Base-by-base conservation (phyloP, 768 basidiomycete genomes). In the Calocybe indica region DNA sequence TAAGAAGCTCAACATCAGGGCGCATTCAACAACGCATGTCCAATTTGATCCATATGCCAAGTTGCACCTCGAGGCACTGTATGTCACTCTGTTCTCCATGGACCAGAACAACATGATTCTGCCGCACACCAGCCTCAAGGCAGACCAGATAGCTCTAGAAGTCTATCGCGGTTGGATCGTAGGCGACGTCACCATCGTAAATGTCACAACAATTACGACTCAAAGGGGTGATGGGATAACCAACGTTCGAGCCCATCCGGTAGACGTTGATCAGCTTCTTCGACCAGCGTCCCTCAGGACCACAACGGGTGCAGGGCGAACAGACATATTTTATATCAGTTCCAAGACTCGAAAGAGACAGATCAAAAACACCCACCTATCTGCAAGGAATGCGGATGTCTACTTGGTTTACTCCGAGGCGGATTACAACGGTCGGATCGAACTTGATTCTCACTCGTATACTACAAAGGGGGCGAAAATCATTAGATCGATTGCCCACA, bases 121-220 rank as follows among this genome's bases (percentile, higher is more conserved):
- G 12, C 70, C 76, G 5, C 62, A 63, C 50, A 55, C 65, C 30
- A 62, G 66, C 47, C 52, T 83, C 41, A 68, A 60, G 15, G 67
- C 77, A 5, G 60, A 69, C 33, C 51, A 62, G 10, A 52, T 74
- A 50, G 49, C 57, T n/a, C 61, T 80, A 30, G 75, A 79, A 55
- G 62, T 78, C 3, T 71, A 60, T 53, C 63, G 73, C 37, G 82
- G 80, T 15, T 83, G 77, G 74, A 72, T 83, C 42, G 78, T 79
- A n/a, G 80, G 82, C 22, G 77, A 78, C 44, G 71, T 72, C 37
- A 60, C 74, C n/a, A 62, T 78, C 52, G 65, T 69, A 13, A 62
- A 72, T 30, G 59, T 58, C 47, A 68, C 74, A 3, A 53, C 58
- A 13, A 62, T 82, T 51, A 62, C 55, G 10, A 80, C 77, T 1